Conservation (phyloP, 2,329 filamentous ascomycete genomes). For the Phialophora expanda region DNA sequence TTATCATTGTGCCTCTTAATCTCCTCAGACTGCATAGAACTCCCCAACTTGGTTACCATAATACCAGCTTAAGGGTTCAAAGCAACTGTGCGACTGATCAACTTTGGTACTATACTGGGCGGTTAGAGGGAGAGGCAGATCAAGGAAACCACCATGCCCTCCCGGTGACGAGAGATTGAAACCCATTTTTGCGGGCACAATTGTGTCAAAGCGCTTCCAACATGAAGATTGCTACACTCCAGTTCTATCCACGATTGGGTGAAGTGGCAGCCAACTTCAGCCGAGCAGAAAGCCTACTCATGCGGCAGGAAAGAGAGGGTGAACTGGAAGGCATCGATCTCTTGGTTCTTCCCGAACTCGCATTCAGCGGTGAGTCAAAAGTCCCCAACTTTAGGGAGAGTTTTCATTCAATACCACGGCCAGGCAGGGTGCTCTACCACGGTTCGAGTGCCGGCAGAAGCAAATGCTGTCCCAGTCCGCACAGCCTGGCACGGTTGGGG, state of each 20-base stretch:
- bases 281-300: constrained; percentile 51
- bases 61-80: neutral
- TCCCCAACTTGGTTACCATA: neutral
- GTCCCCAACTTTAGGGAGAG: neutral
- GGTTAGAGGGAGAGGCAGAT: neutral
- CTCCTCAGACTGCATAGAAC: neutral
- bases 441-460: neutral
- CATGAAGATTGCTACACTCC: constrained; percentile 57
- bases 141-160: neutral
- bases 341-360: constrained; percentile 66
- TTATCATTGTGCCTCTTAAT: neutral
- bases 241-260: constrained; percentile 52
- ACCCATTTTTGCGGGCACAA: neutral
- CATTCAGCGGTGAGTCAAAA: constrained; percentile 59
- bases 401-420: neutral
- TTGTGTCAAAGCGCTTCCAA: neutral
- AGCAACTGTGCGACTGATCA: neutral
- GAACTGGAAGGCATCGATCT: constrained; percentile 55
- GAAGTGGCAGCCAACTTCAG: constrained; percentile 53
- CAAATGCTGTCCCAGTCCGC: neutral
- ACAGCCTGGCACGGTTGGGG: constrained; percentile 11
- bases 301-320: constrained; percentile 42
- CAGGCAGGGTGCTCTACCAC: neutral
- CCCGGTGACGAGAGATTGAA: neutral
- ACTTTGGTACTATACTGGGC: neutral